phyloP scores from a whole-genome alignment of 192 early-diverging fungal genomes.

The Umbelopsis vinacea region DNA sequence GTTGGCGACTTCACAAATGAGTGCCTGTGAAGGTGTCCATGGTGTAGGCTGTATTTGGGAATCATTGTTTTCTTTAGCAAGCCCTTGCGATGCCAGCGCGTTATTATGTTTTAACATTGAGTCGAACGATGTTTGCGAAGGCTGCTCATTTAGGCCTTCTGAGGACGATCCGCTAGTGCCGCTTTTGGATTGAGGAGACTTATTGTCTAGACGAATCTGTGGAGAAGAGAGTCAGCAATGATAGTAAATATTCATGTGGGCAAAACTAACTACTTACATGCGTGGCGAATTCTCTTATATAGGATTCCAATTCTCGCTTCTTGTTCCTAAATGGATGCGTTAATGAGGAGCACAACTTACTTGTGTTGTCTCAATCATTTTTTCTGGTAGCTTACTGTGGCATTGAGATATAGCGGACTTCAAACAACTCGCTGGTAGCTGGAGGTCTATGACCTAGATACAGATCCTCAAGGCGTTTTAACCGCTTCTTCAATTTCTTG shows the following conservation, averaged over 20 bases:
- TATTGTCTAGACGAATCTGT: neutral
- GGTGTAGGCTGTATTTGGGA: neutral
- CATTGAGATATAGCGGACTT: slow-evolving; percentile 33
- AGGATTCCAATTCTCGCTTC: slow-evolving; percentile 22
- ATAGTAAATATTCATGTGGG: too few relatives aligned
- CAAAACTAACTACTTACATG: neutral
- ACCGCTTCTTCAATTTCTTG: slow-evolving; percentile 22
- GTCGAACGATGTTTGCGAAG: neutral
- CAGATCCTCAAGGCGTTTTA: slow-evolving; percentile 12
- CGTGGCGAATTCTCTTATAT: slow-evolving; percentile 26
- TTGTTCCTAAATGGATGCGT: slow-evolving; percentile 1
- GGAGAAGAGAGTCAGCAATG: too few relatives aligned
- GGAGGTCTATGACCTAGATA: slow-evolving; percentile 6
- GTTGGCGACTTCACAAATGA: neutral
- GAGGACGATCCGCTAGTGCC: neutral
- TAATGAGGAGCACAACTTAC: neutral
- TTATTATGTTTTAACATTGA: neutral
- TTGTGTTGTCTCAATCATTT: neutral
- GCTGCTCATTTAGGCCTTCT: slow-evolving; percentile 22
- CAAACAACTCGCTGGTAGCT: slow-evolving; percentile 23
- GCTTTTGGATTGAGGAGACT: neutral
- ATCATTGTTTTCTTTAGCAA: neutral
- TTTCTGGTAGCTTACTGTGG: slow-evolving; percentile 6
- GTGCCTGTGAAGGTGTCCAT: slow-evolving; percentile 1
- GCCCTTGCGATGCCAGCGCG: neutral